Percentiles rank a stretch among this genome's conserved stretches.
These are phyloP conservation scores for Ligustrum vulgare DNA, from an alignment of 257 asterid species.

Conservation along the genomic window DNA sequence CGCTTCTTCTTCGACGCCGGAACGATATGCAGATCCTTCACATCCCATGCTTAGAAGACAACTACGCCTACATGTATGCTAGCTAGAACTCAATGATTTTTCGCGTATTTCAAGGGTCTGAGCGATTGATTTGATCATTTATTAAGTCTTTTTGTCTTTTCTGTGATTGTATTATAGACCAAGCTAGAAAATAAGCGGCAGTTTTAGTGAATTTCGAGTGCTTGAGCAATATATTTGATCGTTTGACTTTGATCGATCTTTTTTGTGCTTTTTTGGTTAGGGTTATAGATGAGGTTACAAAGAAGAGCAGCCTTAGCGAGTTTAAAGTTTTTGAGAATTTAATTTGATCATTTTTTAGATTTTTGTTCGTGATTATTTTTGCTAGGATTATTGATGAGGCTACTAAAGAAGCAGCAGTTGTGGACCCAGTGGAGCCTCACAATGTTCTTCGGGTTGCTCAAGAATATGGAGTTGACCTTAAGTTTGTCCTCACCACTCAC, in stretches of 20 bases:
- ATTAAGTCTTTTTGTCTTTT: background rate
- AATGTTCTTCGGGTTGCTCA: constrained; percentile 68
- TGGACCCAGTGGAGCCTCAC: constrained; percentile 92
- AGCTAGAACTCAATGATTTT: background rate
- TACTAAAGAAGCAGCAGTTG: constrained; percentile 88
- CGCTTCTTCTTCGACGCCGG: background rate
- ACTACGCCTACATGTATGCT: constrained; percentile 61
- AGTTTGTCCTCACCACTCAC: constrained; percentile 90
- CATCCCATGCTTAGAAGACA: constrained; percentile 67
- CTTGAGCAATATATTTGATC: background rate
- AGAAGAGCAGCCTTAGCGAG: background rate
- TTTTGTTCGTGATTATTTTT: background rate
- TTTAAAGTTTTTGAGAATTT: background rate
- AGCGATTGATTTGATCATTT: background rate
- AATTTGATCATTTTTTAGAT: background rate
- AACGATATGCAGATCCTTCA: constrained; percentile 64
- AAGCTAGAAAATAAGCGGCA: constrained; percentile 18
- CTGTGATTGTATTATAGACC: constrained; percentile 25
- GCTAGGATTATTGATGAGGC: constrained; percentile 61
- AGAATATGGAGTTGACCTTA: constrained; percentile 70
- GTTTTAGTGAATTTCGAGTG: background rate
- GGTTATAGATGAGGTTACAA: constrained; percentile 12
- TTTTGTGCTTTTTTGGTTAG: constrained; percentile 15
- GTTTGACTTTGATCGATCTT: background rate
- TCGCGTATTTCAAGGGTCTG: background rate